These are phyloP conservation scores for Hypomontagnella monticulosa DNA, from an alignment of 495 filamentous ascomycete genomes.

Conservation along the genomic window DNA sequence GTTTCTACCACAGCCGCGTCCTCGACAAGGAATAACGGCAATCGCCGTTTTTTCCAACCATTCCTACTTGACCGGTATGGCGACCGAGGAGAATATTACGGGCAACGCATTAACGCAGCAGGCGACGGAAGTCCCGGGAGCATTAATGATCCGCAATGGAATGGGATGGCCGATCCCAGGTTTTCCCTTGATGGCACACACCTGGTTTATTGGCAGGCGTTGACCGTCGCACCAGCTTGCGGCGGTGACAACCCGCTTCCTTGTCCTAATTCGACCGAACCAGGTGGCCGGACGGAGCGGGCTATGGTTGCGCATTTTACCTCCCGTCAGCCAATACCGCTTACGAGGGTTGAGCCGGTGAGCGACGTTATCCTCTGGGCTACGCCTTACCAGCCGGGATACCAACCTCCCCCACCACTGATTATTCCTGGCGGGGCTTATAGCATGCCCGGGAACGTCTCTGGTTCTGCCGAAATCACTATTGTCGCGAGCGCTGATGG, in stretches of 20 bases:
- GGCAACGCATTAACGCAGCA: constrained; percentile 41
- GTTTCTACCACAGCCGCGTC: constrained; percentile 18
- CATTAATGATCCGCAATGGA: constrained; percentile 45
- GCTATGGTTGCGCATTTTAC: constrained; percentile 33
- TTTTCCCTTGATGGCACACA: constrained; percentile 40
- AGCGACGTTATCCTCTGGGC: constrained; percentile 35
- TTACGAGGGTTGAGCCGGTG: constrained; percentile 6
- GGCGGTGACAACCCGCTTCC: constrained; percentile 34
- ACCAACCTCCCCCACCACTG: neutral
- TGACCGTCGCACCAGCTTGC: constrained; percentile 19
- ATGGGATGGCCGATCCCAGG: constrained; percentile 40
- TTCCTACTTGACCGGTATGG: constrained; percentile 43
- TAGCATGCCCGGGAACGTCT: constrained; percentile 24
- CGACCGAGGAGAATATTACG: constrained; percentile 39
- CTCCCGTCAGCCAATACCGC: constrained; percentile 22
- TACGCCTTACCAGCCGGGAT: constrained; percentile 36
- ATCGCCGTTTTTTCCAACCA: constrained; percentile 43
- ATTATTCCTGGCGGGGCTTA: constrained; percentile 21
- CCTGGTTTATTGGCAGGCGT: constrained; percentile 37
- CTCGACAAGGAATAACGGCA: constrained; percentile 42
- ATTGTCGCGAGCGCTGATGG: constrained; percentile 7
- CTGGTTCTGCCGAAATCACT: constrained; percentile 19
- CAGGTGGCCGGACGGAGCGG: constrained; percentile 16
- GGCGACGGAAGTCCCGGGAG: constrained; percentile 39
- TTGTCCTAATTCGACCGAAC: constrained; percentile 35